Evolutionary conservation across 169 alveolate genomes (phyloP).

Genomic region (Theileria parva): DNA sequence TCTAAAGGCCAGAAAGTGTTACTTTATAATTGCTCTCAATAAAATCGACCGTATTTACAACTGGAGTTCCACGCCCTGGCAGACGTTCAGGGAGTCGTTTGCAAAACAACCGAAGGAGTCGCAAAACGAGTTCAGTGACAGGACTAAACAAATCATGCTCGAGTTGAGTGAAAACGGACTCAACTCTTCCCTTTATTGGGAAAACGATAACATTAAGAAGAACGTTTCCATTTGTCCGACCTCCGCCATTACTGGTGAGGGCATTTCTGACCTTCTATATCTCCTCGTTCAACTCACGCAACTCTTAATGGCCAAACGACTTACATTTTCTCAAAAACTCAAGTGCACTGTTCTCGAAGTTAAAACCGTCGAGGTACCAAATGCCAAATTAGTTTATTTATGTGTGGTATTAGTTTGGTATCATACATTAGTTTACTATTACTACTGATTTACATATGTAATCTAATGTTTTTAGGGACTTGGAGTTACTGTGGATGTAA

Average conservation of each 20-base stretch:
- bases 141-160: constrained; percentile 74
- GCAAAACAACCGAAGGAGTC: constrained; percentile 83
- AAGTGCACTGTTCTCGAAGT: constrained; percentile 97
- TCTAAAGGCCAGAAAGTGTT: constrained; percentile 88
- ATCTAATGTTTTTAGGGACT: constrained; percentile 84
- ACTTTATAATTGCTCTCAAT: constrained; percentile 97
- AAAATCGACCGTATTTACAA: constrained; percentile 96
- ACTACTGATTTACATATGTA: too few relatives aligned
- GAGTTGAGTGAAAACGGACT: constrained; percentile 95
- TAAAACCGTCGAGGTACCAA: constrained; percentile 84
- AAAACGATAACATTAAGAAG: constrained; percentile 90
- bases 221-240: constrained; percentile 97
- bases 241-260: constrained; percentile 99
- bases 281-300: constrained; percentile 90
- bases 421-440: too few relatives aligned
- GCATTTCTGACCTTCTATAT: constrained; percentile 94
- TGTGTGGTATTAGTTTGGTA: too few relatives aligned
- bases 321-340: constrained; percentile 85
- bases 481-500: constrained; percentile 99
- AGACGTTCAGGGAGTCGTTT: constrained; percentile 84
- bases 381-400: too few relatives aligned
- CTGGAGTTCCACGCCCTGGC: constrained; percentile 91
- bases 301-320: constrained; percentile 83
- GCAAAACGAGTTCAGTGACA: constrained; percentile 85
- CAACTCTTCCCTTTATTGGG: constrained; percentile 94